Evolutionary conservation across 2,329 filamentous ascomycete genomes (phyloP).

Genomic region (Tricladium varicosporioides): DNA sequence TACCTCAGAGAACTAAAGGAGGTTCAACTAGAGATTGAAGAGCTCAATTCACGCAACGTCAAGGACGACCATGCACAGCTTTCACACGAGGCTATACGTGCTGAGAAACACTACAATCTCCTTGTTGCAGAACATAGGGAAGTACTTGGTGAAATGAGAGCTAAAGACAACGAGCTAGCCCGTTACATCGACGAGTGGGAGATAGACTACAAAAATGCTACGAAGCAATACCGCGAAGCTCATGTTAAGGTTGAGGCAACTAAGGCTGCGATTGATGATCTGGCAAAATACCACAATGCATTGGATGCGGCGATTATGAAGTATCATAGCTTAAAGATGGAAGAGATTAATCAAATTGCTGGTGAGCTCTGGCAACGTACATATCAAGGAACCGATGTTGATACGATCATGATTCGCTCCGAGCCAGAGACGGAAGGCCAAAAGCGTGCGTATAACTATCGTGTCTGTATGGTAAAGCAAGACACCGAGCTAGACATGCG

Average conservation of each 20-base stretch:
- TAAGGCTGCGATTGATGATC: constrained; percentile 87
- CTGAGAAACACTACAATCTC: constrained; percentile 66
- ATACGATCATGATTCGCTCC: constrained; percentile 92
- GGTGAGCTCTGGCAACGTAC: constrained; percentile 96
- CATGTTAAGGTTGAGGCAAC: constrained; percentile 90
- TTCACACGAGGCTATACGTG: constrained; percentile 63
- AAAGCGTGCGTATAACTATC: constrained; percentile 92
- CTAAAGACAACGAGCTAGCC: constrained; percentile 77
- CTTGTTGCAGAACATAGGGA: constrained; percentile 71
- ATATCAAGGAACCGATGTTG: constrained; percentile 95
- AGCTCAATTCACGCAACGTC: constrained; percentile 76
- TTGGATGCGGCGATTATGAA: constrained; percentile 97
- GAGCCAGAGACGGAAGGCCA: constrained; percentile 73
- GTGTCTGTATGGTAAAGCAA: constrained; percentile 96
- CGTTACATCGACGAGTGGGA: constrained; percentile 78
- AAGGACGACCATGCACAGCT: constrained; percentile 79
- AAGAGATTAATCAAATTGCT: constrained; percentile 92
- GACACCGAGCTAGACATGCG: constrained; percentile 99
- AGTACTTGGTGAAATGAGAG: constrained; percentile 75
- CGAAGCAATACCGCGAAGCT: constrained; percentile 75
- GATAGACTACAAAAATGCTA: constrained; percentile 81
- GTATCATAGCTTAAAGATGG: constrained; percentile 95
- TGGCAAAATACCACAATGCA: constrained; percentile 77
- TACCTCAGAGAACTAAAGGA: constrained; percentile 66
- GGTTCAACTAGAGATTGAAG: constrained; percentile 66